A percentile compares a stretch with the other conserved stretches of the same genome.
phyloP scores from a whole-genome alignment of 192 early-diverging fungal species.

The Linnemannia elongata region DNA sequence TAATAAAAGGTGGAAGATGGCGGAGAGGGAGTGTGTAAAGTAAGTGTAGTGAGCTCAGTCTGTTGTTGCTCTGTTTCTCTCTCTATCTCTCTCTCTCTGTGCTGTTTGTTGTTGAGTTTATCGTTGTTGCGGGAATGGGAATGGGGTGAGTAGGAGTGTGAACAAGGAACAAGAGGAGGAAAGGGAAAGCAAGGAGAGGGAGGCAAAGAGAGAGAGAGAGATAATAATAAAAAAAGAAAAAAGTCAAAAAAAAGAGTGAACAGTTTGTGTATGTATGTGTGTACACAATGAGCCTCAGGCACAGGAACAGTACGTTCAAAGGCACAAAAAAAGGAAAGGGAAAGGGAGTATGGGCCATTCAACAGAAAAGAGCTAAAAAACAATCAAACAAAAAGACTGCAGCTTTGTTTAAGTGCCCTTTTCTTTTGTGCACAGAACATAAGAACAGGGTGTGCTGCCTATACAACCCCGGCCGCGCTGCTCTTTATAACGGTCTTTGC shows the following conservation, averaged over 20 bases:
- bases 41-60: not conserved
- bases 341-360: not conserved
- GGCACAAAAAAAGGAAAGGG: not conserved
- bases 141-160: not conserved
- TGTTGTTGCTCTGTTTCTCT: not conserved
- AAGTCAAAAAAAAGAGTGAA: not conserved
- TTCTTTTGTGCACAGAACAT: no score
- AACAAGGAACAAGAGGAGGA: not conserved
- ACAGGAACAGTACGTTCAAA: not conserved
- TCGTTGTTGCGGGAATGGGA: not conserved
- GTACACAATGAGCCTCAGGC: not conserved
- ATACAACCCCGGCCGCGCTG: not conserved
- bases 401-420: no score
- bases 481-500: not conserved
- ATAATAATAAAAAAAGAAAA: slow-evolving; percentile 9
- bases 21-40: not conserved
- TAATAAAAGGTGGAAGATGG: not conserved
- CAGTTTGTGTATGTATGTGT: not conserved
- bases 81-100: no score
- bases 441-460: no score
- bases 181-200: slow-evolving; percentile 6
- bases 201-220: not conserved
- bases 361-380: slow-evolving; percentile 8
- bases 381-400: not conserved
- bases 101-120: not conserved